Base-by-base conservation (phyloP, 2,329 filamentous ascomycete species). In the Ascochyta rabiei region DNA sequence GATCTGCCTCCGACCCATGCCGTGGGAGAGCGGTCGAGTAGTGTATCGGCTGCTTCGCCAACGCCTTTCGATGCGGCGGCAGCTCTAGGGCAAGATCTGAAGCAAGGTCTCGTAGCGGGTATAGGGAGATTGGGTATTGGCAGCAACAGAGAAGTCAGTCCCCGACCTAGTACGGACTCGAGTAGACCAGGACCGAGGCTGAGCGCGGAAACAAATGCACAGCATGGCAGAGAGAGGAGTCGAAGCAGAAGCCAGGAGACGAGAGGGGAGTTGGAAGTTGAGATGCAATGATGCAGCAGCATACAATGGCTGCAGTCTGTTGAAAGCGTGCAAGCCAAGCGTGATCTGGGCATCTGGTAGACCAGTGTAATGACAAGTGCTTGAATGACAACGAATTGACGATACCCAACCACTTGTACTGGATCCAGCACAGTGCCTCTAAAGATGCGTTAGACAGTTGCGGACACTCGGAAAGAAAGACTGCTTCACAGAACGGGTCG, bases 231-330 rank as follows among this genome's bases (percentile, higher is more conserved):
- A 46, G 59, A 67, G 18, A 46, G 61, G 33, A 63, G 53, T 40
- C 48, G 64, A 24, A 71, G 68, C 31, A 60, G 61, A 18, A 59
- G 52, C 23, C 62, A 55, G 19, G 65, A 60, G 26, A 57, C 53
- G 6, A 61, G 57, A 47, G 58, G 67, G 31, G 66, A 69, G 46
- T 56, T 74, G 50, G 73, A 74, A 49, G 68, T 73, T 10, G 74
- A 75, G 60, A 72, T 73, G 70, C 69, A 75, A 50, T 75, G 12
- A 35, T 19, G 30, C 13, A 24, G 37, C 30, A 18, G 33, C 33
- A 18, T 6, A 6, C 4, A n/a, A 19, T 8, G 33, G n/a, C 12
- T 35, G 33, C 18, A 19, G 33, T 12, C 7, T 18, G 12, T 30
- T 30, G 28, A 12, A 30, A 30, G 12, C 28, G 28, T 30, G 28